These are phyloP conservation scores for Eutrema heterophyllum DNA, from an alignment of 345 rosid genomes.

Conservation along the genomic window DNA sequence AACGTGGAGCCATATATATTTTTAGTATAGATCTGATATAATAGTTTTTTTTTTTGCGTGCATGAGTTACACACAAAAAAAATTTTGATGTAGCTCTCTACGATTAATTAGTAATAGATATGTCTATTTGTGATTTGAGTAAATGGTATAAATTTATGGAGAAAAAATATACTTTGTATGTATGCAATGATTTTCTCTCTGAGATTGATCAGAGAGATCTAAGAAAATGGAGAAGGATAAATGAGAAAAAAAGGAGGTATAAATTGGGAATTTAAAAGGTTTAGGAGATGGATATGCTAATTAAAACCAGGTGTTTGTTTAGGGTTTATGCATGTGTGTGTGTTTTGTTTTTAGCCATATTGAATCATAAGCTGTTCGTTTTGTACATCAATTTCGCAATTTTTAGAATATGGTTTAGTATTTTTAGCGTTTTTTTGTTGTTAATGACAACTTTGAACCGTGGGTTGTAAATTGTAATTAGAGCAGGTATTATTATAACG, in stretches of 20 bases:
- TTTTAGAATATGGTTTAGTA: neutral
- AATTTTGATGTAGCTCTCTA: neutral
- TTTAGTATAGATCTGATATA: neutral
- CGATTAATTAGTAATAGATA: neutral
- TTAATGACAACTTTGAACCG: neutral
- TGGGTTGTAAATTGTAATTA: neutral
- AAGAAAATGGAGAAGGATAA: neutral
- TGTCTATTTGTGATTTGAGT: neutral
- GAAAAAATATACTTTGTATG: neutral
- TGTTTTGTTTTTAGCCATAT: neutral
- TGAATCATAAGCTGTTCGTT: neutral
- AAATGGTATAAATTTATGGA: neutral
- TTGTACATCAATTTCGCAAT: neutral
- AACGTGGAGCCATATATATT: slow-evolving; percentile 3
- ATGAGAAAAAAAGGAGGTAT: neutral
- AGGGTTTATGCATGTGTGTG: neutral
- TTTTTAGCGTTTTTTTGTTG: neutral
- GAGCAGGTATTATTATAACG: neutral
- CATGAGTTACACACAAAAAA: neutral
- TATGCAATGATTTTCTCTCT: neutral
- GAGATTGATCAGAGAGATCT: neutral
- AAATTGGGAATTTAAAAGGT: slow-evolving; percentile 8
- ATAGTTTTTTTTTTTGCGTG: neutral
- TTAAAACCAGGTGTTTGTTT: neutral
- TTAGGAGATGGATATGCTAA: neutral